Conservation (phyloP, 169 alveolate species). For the Cryptosporidium sp. region DNA sequence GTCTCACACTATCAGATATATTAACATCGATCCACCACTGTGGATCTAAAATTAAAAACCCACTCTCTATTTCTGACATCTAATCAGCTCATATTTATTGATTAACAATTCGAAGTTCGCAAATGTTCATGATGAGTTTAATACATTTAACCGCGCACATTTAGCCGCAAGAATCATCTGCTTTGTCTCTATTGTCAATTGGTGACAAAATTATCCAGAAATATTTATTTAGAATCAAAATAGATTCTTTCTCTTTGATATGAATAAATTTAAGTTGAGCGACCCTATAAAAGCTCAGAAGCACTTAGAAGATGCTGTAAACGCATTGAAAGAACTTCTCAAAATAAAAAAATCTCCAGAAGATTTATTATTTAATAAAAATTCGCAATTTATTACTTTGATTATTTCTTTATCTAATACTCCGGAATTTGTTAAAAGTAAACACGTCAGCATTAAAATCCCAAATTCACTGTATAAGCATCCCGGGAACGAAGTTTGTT, state of each 20-base stretch:
- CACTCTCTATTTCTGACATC: slow-evolving; percentile 51
- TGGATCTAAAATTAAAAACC: slow-evolving; percentile 48
- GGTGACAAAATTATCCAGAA: not conserved
- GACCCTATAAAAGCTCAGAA: slow-evolving; percentile 30
- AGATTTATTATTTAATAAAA: not conserved
- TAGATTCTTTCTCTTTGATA: slow-evolving; percentile 1
- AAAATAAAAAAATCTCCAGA: slow-evolving; percentile 14
- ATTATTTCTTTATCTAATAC: slow-evolving; percentile 4
- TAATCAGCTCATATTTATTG: slow-evolving; percentile 29
- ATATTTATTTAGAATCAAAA: not conserved
- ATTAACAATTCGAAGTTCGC: not conserved
- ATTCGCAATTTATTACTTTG: slow-evolving; percentile 37
- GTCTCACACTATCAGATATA: slow-evolving; percentile 20
- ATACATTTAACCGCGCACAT: slow-evolving; percentile 31
- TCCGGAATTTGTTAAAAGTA: slow-evolving; percentile 64
- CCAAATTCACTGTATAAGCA: slow-evolving; percentile 36
- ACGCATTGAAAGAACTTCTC: slow-evolving; percentile 41
- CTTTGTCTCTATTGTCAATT: slow-evolving; percentile 68
- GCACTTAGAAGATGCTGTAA: slow-evolving; percentile 41
- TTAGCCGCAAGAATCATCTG: slow-evolving; percentile 48
- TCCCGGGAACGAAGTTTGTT: slow-evolving; percentile 74
- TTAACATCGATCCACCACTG: slow-evolving; percentile 51
- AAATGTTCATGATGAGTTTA: not conserved
- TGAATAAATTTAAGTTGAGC: slow-evolving; percentile 9
- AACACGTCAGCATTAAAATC: slow-evolving; percentile 26